Percentiles rank a stretch among this genome's conserved stretches.
Evolutionary conservation across 208 protist species (phyloP).

Genomic region (Leishmania guyanensis): DNA sequence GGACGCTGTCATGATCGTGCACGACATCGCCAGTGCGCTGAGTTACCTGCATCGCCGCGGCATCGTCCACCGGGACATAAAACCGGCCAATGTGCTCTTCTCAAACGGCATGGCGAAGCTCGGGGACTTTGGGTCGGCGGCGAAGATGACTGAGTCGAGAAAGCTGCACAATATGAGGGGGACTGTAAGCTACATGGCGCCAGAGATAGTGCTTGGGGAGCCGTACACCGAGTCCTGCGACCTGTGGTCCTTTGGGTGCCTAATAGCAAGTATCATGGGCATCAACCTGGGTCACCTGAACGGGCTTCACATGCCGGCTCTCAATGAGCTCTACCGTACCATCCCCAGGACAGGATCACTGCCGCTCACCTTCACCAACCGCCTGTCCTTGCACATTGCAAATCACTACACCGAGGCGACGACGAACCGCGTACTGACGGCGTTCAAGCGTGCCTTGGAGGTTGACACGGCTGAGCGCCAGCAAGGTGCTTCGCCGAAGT

Average conservation of each 20-base stretch:
- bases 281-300: conserved; percentile 73
- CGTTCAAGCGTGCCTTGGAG: conserved; percentile 43
- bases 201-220: conserved; percentile 84
- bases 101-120: conserved; percentile 73
- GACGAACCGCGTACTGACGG: conserved; percentile 43
- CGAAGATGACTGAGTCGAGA: conserved; percentile 42
- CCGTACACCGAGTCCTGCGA: conserved; percentile 82
- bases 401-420: conserved; percentile 46
- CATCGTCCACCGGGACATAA: conserved; percentile 88
- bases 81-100: conserved; percentile 85
- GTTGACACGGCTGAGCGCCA: conserved; percentile 23
- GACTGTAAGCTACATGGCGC: conserved; percentile 84
- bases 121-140: conserved; percentile 78
- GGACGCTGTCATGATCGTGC: conserved; percentile 65
- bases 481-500: conserved; percentile 7
- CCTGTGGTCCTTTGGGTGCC: conserved; percentile 83
- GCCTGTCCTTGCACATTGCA: conserved; percentile 34
- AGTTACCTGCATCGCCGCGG: conserved; percentile 65
- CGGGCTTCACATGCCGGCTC: conserved; percentile 64
- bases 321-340: conserved; percentile 65
- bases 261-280: conserved; percentile 78
- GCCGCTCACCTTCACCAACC: conserved; percentile 59
- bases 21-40: conserved; percentile 73
- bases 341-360: conserved; percentile 50
- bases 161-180: conserved; percentile 78